Percentiles rank a stretch among this genome's conserved stretches.
Conservation (phyloP, 331 rosid species). For the Ulmus americana region DNA sequence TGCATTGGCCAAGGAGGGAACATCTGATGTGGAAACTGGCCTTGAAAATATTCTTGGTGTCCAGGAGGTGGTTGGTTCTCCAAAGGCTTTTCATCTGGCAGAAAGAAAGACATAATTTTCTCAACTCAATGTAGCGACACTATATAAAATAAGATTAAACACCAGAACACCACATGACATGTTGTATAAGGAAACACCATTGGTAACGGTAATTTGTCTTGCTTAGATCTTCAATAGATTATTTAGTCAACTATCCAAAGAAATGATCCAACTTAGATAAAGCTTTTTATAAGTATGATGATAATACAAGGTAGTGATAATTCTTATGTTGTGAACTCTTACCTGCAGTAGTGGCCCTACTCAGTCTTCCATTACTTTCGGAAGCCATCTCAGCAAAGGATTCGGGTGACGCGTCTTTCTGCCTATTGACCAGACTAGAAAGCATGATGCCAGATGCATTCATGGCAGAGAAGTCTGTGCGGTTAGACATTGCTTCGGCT, state of each 20-base stretch:
- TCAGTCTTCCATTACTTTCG: constrained; percentile 50
- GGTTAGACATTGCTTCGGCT: constrained; percentile 60
- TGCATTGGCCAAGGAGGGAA: constrained; percentile 92
- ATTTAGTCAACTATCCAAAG: not conserved
- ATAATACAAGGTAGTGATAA: not conserved
- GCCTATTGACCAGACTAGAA: constrained; percentile 44
- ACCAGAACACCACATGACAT: constrained; percentile 5
- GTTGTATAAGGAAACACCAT: not conserved
- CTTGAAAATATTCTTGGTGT: constrained; percentile 66
- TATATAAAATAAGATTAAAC: not conserved
- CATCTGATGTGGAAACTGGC: constrained; percentile 81
- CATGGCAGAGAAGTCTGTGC: constrained; percentile 54
- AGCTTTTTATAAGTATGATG: not conserved
- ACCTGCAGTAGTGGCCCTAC: constrained; percentile 40
- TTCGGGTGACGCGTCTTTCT: constrained; percentile 26
- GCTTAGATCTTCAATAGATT: not conserved
- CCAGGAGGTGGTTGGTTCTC: constrained; percentile 53
- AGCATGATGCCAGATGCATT: constrained; percentile 62
- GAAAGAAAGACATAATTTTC: constrained; percentile 22
- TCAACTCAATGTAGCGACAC: constrained; percentile 11
- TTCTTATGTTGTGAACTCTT: constrained; percentile 13
- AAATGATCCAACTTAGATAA: not conserved
- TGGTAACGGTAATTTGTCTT: too few relatives aligned
- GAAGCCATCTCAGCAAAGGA: constrained; percentile 38
- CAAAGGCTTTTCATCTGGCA: constrained; percentile 53